Percentiles rank a stretch among this genome's conserved stretches.
Evolutionary conservation across 495 filamentous ascomycete species (phyloP).

Genomic region (Trichoderma asperelloides): DNA sequence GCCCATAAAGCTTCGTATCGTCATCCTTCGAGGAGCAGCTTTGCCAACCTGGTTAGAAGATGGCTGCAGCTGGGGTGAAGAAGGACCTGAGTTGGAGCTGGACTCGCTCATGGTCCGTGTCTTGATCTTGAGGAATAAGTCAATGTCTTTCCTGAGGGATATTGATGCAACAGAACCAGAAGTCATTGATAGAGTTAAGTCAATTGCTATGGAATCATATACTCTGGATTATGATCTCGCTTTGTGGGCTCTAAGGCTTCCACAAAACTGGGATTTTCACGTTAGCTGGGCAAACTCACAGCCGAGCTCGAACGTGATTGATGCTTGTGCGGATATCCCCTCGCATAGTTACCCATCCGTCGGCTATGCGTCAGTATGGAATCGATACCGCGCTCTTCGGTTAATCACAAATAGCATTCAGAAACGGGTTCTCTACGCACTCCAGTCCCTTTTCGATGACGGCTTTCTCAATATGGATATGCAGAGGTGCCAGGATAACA

Average conservation of each 20-base stretch:
- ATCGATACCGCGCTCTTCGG: constrained; percentile 19
- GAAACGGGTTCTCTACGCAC: constrained; percentile 10
- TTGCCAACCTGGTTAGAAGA: constrained; percentile 16
- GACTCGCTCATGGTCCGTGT: constrained; percentile 15
- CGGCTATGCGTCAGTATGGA: constrained; percentile 20
- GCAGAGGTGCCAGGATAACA: constrained; percentile 9
- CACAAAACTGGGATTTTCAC: neutral
- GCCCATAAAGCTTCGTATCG: neutral
- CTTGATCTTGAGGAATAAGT: constrained; percentile 11
- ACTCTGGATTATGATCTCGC: constrained; percentile 12
- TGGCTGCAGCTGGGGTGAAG: constrained; percentile 12
- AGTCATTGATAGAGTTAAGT: neutral
- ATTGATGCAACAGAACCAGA: neutral
- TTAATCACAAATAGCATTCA: constrained; percentile 17
- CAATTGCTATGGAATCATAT: constrained; percentile 10
- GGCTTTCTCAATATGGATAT: neutral
- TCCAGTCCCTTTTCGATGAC: neutral
- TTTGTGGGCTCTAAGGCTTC: constrained; percentile 9
- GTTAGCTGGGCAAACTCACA: neutral
- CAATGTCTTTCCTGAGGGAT: constrained; percentile 1
- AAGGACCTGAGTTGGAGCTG: constrained; percentile 8
- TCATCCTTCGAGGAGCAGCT: neutral
- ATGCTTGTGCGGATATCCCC: neutral
- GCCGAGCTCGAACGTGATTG: neutral
- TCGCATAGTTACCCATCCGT: constrained; percentile 14